Evolutionary conservation across 192 early-diverging fungal genomes (phyloP).

Genomic region (Gonapodya sp.): DNA sequence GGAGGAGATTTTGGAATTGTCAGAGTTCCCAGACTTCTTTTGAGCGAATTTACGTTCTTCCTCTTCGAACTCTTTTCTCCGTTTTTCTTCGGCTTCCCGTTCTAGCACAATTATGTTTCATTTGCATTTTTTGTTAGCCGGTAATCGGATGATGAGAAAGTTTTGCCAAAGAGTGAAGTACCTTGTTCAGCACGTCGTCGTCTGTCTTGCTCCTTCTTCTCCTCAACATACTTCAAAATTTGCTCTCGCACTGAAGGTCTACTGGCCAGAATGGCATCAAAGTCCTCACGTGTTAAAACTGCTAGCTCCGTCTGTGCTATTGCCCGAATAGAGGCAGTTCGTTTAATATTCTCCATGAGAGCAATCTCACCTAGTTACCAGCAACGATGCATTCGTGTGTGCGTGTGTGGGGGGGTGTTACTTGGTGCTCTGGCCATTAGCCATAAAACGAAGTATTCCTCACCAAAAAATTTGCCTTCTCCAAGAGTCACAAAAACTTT

Average conservation of each 20-base stretch:
- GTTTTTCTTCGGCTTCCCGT: neutral
- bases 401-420: too few species aligned
- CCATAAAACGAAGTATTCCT: too few species aligned
- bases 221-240: neutral
- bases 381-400: too few species aligned
- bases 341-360: neutral
- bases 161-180: neutral
- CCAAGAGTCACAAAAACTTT: conserved; percentile 8
- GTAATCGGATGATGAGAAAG: neutral
- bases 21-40: neutral
- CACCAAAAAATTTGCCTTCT: conserved; percentile 6
- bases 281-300: neutral
- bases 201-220: neutral
- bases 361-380: neutral
- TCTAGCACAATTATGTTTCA: too few species aligned
- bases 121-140: too few species aligned
- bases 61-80: neutral
- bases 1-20: neutral
- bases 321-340: neutral
- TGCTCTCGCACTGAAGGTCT: neutral
- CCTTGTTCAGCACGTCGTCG: neutral
- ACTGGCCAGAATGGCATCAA: neutral
- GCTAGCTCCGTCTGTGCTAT: neutral
- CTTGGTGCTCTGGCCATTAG: too few species aligned
- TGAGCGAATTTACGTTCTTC: neutral